Base-by-base conservation (phyloP, 768 basidiomycete species). In the Russula sp. region DNA sequence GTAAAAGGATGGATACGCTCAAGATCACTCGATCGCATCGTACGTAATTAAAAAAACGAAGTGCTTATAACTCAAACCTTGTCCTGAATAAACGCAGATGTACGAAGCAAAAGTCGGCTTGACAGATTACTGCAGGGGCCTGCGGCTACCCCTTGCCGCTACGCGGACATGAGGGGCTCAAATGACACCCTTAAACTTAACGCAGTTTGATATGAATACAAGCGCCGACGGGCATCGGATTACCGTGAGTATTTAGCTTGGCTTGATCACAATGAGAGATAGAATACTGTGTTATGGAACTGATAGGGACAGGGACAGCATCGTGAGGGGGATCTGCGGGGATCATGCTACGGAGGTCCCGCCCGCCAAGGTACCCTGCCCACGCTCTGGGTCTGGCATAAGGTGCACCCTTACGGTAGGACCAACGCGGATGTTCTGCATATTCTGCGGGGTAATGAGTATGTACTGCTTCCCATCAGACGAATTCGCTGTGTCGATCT, bases 361-460 rank as follows among this genome's bases (percentile, higher is more conserved):
- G 32, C 77, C 79, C 8, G 77, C 72, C 59, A 82, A 66, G 3
- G 74, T 75, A 9, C 77, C 76, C 69, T 86, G 86, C 13, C 82
- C 82, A n/a, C 89, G 81, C 66, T 89, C 87, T 0, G 89, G 89
- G 70, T 91, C 89, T 13, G 76, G 78, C 89, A 94, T 91, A 55
- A 87, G 80, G 65, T 86, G 81, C 1, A 94, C 87, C 16, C 83
- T 81, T 37, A 94, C 90, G 13, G 84, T 84, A 4, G 77, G 76
- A n/a, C 88, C 87, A 57, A 87, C 73, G 31, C 77, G 75, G 55
- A 92, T 77, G 69, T 85, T 88, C 49, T 83, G 83, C 89, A 94
- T 92, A 68, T 91, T 90, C 69, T 92, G 91, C n/a, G 96, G 96
- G 1, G 95, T 97, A 72, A 98, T 98, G 50, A 98, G 80, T 57